Percentiles rank a stretch among this genome's conserved stretches.
phyloP scores from a whole-genome alignment of 179 eudicot species.

The Sideroxylon spinosum region DNA sequence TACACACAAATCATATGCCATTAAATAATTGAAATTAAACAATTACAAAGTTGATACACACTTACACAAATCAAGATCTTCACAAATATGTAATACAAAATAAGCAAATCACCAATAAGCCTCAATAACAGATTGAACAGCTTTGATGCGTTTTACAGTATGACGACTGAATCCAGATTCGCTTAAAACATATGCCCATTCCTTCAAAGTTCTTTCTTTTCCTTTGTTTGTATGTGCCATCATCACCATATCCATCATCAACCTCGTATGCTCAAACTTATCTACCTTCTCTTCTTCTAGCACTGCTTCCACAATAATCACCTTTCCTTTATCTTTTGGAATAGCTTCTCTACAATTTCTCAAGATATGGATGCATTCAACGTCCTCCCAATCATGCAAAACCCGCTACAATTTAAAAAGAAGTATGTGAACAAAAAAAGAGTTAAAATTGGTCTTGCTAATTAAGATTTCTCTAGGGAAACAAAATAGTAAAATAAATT shows the following conservation, averaged over 20 bases:
- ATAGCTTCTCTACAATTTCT: slow-evolving; percentile 56
- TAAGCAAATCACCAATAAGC: too few species aligned
- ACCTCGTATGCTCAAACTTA: slow-evolving; percentile 34
- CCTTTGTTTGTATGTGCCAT: slow-evolving; percentile 69
- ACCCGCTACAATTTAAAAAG: slow-evolving; percentile 36
- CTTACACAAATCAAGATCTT: too few species aligned
- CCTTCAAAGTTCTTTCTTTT: slow-evolving; percentile 56
- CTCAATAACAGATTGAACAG: slow-evolving; percentile 49
- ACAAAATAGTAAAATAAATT: too few species aligned
- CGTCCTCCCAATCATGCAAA: slow-evolving; percentile 85
- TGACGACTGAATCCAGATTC: slow-evolving; percentile 47
- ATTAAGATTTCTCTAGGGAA: too few species aligned
- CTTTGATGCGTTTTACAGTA: slow-evolving; percentile 36
- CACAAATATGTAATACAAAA: too few species aligned
- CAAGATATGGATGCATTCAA: slow-evolving; percentile 59
- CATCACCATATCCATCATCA: slow-evolving; percentile 74
- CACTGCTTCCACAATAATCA: slow-evolving; percentile 61
- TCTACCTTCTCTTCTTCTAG: slow-evolving; percentile 26
- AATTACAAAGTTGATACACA: too few species aligned
- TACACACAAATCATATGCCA: too few species aligned
- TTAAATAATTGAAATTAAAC: too few species aligned
- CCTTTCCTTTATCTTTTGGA: slow-evolving; percentile 49
- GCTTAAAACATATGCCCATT: slow-evolving; percentile 44
- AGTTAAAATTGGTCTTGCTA: too few species aligned
- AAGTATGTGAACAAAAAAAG: too few species aligned